phyloP scores from a whole-genome alignment of 2,329 filamentous ascomycete genomes.

The Trichoderma simmonsii region DNA sequence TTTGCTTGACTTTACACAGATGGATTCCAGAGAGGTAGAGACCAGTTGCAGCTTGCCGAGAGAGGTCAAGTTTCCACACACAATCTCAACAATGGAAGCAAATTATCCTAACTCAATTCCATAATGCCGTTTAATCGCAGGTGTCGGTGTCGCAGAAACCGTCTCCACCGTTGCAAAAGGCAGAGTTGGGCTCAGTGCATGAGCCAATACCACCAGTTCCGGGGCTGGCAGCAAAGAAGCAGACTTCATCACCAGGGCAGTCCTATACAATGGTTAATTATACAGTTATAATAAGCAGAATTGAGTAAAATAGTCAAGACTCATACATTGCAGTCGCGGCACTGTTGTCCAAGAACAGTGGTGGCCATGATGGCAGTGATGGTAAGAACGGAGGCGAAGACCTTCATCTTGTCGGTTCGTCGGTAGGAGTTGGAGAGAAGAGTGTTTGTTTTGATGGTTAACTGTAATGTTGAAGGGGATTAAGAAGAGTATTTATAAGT shows the following conservation, averaged over 20 bases:
- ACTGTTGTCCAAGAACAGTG: background rate
- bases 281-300: background rate
- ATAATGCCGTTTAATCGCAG: background rate
- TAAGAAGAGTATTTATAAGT: background rate
- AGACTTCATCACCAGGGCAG: background rate
- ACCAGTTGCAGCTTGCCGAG: too few relatives aligned
- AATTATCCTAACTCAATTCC: background rate
- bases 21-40: too few relatives aligned
- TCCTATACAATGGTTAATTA: background rate
- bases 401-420: background rate
- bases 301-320: background rate
- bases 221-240: background rate
- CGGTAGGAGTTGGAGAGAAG: background rate
- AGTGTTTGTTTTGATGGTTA: background rate
- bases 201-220: background rate
- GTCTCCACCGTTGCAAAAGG: background rate
- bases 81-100: background rate
- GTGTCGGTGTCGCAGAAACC: background rate
- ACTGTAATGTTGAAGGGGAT: background rate
- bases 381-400: background rate
- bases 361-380: background rate
- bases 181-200: background rate
- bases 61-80: background rate
- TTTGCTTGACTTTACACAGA: too few relatives aligned
- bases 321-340: background rate